A percentile compares a stretch with the other conserved stretches of the same genome.
These are phyloP conservation scores for Mycotypha africana DNA, from an alignment of 371 early-diverging fungal species.

Conservation along the genomic window DNA sequence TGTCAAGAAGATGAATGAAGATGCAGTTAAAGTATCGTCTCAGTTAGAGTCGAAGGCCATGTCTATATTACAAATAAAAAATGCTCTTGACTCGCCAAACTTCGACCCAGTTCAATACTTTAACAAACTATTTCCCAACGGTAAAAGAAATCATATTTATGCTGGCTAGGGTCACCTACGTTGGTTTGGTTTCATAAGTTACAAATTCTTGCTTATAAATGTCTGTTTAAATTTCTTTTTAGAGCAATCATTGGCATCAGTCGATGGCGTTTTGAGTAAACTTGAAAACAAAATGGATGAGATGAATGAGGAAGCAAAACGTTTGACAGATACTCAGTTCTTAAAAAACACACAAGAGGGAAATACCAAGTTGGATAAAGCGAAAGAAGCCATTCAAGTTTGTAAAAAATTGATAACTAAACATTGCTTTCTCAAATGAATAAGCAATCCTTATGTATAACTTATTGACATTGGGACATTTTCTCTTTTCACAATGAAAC, in stretches of 20 bases:
- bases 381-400: slow-evolving; percentile 69
- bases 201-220: too few species aligned
- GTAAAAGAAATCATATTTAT: too few species aligned
- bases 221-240: background rate
- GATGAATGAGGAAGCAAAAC: slow-evolving; percentile 61
- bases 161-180: too few species aligned
- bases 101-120: slow-evolving; percentile 74
- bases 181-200: too few species aligned
- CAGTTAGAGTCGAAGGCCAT: slow-evolving; percentile 46
- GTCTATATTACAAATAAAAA: slow-evolving; percentile 46
- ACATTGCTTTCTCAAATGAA: too few species aligned
- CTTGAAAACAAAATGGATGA: slow-evolving; percentile 53
- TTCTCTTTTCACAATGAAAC: too few species aligned
- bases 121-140: slow-evolving; percentile 79
- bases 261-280: slow-evolving; percentile 63
- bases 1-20: background rate
- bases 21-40: slow-evolving; percentile 34
- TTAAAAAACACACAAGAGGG: slow-evolving; percentile 42
- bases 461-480: too few species aligned
- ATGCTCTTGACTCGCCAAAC: slow-evolving; percentile 65
- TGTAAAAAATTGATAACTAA: too few species aligned
- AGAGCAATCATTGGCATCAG: slow-evolving; percentile 68
- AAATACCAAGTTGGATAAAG: slow-evolving; percentile 58
- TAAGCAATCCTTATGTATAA: too few species aligned
- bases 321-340: slow-evolving; percentile 67